Evolutionary conservation across 73 alveolate species (phyloP), one percentile per base, ranked within the genome.

Genomic region (Paramecium octaurelia): DNA sequence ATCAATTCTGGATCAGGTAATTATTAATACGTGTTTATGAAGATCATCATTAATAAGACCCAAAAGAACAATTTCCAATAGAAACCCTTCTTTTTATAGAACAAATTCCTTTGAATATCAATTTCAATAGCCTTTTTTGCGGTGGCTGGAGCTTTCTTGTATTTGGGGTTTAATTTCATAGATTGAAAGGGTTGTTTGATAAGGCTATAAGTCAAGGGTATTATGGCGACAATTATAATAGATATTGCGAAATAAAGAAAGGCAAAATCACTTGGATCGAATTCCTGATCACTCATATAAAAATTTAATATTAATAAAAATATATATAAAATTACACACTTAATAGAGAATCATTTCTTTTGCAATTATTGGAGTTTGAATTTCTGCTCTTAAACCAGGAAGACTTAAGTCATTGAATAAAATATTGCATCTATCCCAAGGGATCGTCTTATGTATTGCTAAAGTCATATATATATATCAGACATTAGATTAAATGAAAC

Each of bases 1-100:
- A 80, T 80, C 29, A 80, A 48, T 48, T 46, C 4, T 10, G 76
- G 43, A 80, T 80, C 91, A 80, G 91, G 91, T 80, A 80, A 80
- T 80, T 80, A 48, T 80, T 80, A 27, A 46, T 80, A 80, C 14
- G 91, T 24, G 57, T 80, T 80, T 10, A 42, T 24, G 27, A 80
- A 46, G 27, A 80, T 48, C 91, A 80, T 80, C 75, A 46, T 3
- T 24, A 46, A 23, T 6, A 80, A 16, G 21, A 48, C 24, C 91
- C 91, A 80, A 80, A 80, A 44, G 24, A 80, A 80, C 35, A 48
- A 80, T 80, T 80, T 80, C 70, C 70, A 80, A 27, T 80, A 42
- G 57, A 31, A 80, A 1, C 76, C 24, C 8, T 40, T 80, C 16
- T 80, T 80, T 18, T 48, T 80, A 44, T 80, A 80, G 16, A 80